phyloP scores from a whole-genome alignment of 371 early-diverging fungal species.

The Racocetra persica region DNA sequence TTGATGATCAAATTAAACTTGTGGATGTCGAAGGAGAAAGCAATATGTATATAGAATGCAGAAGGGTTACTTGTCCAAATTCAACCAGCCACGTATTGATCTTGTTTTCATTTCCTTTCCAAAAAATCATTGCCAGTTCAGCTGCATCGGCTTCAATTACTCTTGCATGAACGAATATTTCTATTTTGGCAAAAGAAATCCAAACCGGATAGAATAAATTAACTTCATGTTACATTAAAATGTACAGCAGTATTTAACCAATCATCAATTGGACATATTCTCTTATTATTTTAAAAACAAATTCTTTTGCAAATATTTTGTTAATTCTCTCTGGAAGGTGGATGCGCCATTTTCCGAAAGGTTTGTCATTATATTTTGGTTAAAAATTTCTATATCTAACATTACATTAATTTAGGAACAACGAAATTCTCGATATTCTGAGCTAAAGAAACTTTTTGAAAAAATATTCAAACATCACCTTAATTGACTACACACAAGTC shows the following conservation, averaged over 20 bases:
- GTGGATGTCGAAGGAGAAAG: too few relatives aligned
- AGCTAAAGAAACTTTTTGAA: too few relatives aligned
- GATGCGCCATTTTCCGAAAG: neutral
- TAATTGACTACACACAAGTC: too few relatives aligned
- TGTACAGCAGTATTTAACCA: neutral
- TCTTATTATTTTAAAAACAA: neutral
- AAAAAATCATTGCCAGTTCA: too few relatives aligned
- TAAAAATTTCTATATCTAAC: too few relatives aligned
- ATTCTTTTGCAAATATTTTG: neutral
- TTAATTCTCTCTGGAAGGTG: neutral
- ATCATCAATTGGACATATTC: neutral
- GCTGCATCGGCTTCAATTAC: neutral
- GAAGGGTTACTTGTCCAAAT: too few relatives aligned
- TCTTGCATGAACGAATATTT: neutral
- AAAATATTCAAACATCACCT: too few relatives aligned
- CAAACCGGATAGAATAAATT: neutral
- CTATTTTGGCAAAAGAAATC: neutral
- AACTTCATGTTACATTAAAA: neutral
- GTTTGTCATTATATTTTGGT: too few relatives aligned
- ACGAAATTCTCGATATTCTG: too few relatives aligned
- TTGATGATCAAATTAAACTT: too few relatives aligned
- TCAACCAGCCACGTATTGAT: constrained; percentile 5
- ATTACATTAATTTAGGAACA: too few relatives aligned
- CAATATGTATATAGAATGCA: too few relatives aligned
- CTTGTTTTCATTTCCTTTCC: neutral